Percentiles rank a stretch among this genome's conserved stretches.
Conservation (phyloP, 306 rosid genomes). For the Betula pendula region DNA sequence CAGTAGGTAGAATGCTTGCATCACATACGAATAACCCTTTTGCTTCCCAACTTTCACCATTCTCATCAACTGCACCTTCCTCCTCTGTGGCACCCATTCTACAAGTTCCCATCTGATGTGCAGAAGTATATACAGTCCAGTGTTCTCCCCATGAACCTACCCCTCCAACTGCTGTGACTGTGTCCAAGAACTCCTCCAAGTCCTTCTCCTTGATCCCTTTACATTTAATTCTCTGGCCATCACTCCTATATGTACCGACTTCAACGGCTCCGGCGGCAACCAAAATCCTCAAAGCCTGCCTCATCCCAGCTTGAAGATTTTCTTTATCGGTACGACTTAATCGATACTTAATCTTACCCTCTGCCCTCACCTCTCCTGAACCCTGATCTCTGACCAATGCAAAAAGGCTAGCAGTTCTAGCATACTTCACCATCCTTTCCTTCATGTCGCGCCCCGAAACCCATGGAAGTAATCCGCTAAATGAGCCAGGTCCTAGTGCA, state of each 20-base stretch:
- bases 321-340: constrained; percentile 57
- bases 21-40: constrained; percentile 81
- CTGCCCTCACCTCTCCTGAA: constrained; percentile 63
- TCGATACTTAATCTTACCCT: constrained; percentile 53
- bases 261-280: constrained; percentile 89
- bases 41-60: constrained; percentile 95
- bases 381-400: constrained; percentile 78
- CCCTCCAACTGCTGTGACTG: constrained; percentile 54
- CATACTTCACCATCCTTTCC: constrained; percentile 60
- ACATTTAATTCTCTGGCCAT: constrained; percentile 77
- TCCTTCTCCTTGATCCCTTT: constrained; percentile 57
- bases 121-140: constrained; percentile 59
- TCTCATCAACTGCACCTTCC: constrained; percentile 77
- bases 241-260: constrained; percentile 87
- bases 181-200: constrained; percentile 74
- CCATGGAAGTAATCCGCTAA: constrained; percentile 72
- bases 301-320: constrained; percentile 57
- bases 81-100: constrained; percentile 64
- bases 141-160: constrained; percentile 52
- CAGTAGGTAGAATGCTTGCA: constrained; percentile 81
- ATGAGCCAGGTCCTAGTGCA: constrained; percentile 69
- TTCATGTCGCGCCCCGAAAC: constrained; percentile 67
- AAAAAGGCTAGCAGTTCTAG: constrained; percentile 71
- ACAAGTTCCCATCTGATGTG: constrained; percentile 89
- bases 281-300: constrained; percentile 73